Evolutionary conservation across 345 rosid species (phyloP).

Genomic region (Toxicodendron radicans): DNA sequence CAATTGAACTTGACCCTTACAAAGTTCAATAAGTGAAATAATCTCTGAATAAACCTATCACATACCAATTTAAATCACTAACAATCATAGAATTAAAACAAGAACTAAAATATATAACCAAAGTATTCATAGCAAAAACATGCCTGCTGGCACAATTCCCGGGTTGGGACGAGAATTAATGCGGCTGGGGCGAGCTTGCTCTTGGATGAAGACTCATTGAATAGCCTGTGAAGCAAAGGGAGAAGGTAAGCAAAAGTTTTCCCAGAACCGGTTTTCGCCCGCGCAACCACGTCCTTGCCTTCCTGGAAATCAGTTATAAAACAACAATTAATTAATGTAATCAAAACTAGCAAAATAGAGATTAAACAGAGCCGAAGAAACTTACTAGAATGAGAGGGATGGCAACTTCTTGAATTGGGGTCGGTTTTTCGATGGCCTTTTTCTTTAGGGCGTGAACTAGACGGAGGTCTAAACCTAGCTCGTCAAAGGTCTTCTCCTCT

Average conservation of each 20-base stretch:
- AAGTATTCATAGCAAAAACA: neutral
- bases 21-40: slow-evolving; percentile 59
- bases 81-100: neutral
- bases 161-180: slow-evolving; percentile 72
- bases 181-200: slow-evolving; percentile 69
- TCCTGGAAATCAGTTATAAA: slow-evolving; percentile 35
- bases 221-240: slow-evolving; percentile 84
- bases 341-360: neutral
- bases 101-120: neutral
- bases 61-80: neutral
- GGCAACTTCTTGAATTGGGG: slow-evolving; percentile 69
- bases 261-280: slow-evolving; percentile 88
- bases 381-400: slow-evolving; percentile 72
- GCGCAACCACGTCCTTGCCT: slow-evolving; percentile 92
- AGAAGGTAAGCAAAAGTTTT: slow-evolving; percentile 86
- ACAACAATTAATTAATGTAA: neutral
- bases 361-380: neutral
- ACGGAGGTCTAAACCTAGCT: slow-evolving; percentile 76
- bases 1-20: slow-evolving; percentile 76
- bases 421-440: slow-evolving; percentile 67
- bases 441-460: slow-evolving; percentile 72
- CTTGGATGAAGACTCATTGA: slow-evolving; percentile 43
- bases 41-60: slow-evolving; percentile 68
- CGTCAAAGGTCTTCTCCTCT: slow-evolving; percentile 65
- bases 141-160: slow-evolving; percentile 84